These are phyloP conservation scores for Rhizophlyctis rosea DNA, from an alignment of 192 early-diverging fungal species.

Conservation along the genomic window DNA sequence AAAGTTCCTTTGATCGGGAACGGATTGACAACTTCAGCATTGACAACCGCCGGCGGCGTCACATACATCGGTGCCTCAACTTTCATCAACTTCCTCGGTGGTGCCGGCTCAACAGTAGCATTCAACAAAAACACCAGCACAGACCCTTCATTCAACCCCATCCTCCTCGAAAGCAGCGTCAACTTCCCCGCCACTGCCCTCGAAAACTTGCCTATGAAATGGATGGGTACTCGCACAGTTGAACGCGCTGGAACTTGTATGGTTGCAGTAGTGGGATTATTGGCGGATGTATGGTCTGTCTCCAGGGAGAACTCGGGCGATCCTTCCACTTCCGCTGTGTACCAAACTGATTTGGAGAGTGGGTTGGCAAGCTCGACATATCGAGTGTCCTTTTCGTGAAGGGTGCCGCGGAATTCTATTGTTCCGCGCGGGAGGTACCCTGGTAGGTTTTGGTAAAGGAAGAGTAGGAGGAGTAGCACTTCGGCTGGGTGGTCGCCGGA, in stretches of 20 bases:
- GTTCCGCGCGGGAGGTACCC: slow-evolving; percentile 36
- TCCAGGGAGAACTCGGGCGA: slow-evolving; percentile 27
- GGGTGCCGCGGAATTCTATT: slow-evolving; percentile 39
- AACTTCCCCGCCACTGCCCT: slow-evolving; percentile 24
- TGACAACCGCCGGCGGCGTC: slow-evolving; percentile 30
- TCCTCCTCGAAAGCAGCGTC: slow-evolving; percentile 35
- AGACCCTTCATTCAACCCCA: slow-evolving; percentile 40
- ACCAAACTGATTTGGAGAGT: slow-evolving; percentile 24
- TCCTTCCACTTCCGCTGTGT: slow-evolving; percentile 32
- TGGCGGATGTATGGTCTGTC: background rate
- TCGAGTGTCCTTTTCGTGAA: slow-evolving; percentile 38
- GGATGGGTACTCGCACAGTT: slow-evolving; percentile 21
- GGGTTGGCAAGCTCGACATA: slow-evolving; percentile 46
- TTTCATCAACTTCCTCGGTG: slow-evolving; percentile 24
- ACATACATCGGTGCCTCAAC: slow-evolving; percentile 40
- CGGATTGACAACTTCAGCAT: slow-evolving; percentile 40
- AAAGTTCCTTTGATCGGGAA: slow-evolving; percentile 36
- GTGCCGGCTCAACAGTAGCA: slow-evolving; percentile 26
- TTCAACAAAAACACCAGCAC: slow-evolving; percentile 41
- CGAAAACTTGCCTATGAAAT: slow-evolving; percentile 43
- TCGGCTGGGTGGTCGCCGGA: slow-evolving; percentile 23
- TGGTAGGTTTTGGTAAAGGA: slow-evolving; percentile 50
- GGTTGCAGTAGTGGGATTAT: background rate
- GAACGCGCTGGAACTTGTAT: slow-evolving; percentile 17
- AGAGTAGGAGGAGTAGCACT: slow-evolving; percentile 34